Base-by-base conservation (phyloP, 306 rosid species). In the Vigna nakashimae region DNA sequence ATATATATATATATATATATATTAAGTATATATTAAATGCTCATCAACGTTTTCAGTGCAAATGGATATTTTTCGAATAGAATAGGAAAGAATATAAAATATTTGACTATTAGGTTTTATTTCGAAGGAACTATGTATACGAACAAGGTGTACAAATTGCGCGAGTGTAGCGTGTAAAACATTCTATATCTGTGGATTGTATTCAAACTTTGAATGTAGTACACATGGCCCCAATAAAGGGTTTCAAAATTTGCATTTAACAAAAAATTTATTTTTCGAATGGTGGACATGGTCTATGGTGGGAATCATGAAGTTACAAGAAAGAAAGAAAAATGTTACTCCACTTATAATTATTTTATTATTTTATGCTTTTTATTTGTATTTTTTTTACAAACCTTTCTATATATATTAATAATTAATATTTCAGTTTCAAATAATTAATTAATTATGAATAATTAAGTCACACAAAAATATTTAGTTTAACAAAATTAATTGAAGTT, bases 141-240 rank as follows among this genome's bases (percentile, higher is more conserved):
- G 11, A 42, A 40, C 0, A 16, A 64, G 24, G 55, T 11, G 52
- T 65, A n/a, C 12, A 2, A 6, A 22, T 42, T 45, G 55, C 14
- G 72, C 13, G 56, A 67, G 34, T 30, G 34, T 30, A 30, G 4
- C 34, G 34, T 30, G 34, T 30, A 5, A 30, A 30, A 45, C 20
- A 67, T 67, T 17, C 6, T 13, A 7, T 20, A 17, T 11, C 3
- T 58, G 53, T 43, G 45, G 56, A 20, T 22, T 67, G 36, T 67
- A 38, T 45, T 40, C 52, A 9, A 65, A 65, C 9, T 38, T 67
- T 67, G 55, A 45, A 67, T 42, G 0, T 28, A 52, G 45, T 66
- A 66, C 72, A 66, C 72, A 42, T 66, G 72, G 72, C 55, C 8
- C 55, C 8, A 43, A 66, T 66, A 17, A 12, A 42, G 16, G 55